Conservation (phyloP, 352 stramenopile genomes). For the Salisapilia sapeloensis region DNA sequence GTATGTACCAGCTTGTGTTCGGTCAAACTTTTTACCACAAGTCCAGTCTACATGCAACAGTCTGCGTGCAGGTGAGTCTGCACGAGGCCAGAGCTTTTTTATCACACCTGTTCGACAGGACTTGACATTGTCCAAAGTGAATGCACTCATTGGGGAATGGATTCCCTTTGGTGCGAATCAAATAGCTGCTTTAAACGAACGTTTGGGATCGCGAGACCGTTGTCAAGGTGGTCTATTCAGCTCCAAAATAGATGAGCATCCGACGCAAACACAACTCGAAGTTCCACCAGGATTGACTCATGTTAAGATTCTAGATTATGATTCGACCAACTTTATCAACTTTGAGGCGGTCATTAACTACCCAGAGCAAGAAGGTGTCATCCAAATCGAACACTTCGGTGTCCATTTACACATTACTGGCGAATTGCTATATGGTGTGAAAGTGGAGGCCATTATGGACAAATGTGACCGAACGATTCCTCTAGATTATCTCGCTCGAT, state of each 20-base stretch:
- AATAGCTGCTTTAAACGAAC: slow-evolving; percentile 94
- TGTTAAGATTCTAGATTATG: slow-evolving; percentile 96
- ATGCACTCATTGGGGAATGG: slow-evolving; percentile 93
- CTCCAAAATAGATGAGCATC: slow-evolving; percentile 80
- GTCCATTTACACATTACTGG: slow-evolving; percentile 70
- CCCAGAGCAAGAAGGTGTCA: slow-evolving; percentile 84
- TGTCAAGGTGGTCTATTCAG: slow-evolving; percentile 95
- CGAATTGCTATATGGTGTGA: slow-evolving; percentile 58
- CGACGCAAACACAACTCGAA: slow-evolving; percentile 74
- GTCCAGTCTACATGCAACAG: slow-evolving; percentile 90
- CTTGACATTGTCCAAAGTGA: slow-evolving; percentile 92
- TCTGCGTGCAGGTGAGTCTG: slow-evolving; percentile 81
- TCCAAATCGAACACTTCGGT: slow-evolving; percentile 95
- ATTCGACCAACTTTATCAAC: slow-evolving; percentile 94
- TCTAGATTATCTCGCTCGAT: slow-evolving; percentile 87
- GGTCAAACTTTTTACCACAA: slow-evolving; percentile 77
- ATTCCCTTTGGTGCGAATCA: slow-evolving; percentile 96
- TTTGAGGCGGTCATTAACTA: slow-evolving; percentile 97
- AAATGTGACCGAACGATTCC: slow-evolving; percentile 92
- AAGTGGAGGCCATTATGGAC: slow-evolving; percentile 96
- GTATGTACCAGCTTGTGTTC: slow-evolving; percentile 92
- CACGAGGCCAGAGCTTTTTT: slow-evolving; percentile 79
- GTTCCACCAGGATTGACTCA: slow-evolving; percentile 87
- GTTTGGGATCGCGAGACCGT: slow-evolving; percentile 89
- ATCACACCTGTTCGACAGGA: slow-evolving; percentile 87